A percentile compares a stretch with the other conserved stretches of the same genome.
phyloP scores from a whole-genome alignment of 2,329 filamentous ascomycete genomes.

The Colletotrichum lupini region DNA sequence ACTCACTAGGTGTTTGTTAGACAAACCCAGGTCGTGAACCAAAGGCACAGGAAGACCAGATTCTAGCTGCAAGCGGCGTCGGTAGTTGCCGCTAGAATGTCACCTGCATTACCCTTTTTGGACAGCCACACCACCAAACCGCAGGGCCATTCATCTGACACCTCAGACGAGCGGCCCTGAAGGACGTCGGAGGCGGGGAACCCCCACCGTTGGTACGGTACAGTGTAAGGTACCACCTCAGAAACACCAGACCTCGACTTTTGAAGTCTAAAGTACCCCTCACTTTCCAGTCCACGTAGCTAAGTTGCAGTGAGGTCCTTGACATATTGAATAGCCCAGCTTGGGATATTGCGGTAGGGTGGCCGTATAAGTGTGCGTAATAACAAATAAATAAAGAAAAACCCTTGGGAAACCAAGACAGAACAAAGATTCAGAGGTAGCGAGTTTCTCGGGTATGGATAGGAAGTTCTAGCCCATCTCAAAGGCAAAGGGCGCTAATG shows the following conservation, averaged over 20 bases:
- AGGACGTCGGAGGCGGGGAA: neutral
- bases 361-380: neutral
- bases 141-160: neutral
- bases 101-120: neutral
- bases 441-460: neutral
- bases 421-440: neutral
- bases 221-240: neutral
- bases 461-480: neutral
- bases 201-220: neutral
- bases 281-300: neutral
- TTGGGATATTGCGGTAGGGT: neutral
- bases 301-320: neutral
- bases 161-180: neutral
- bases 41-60: too few relatives aligned
- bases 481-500: conserved; percentile 18
- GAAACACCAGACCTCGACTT: neutral
- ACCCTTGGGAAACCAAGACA: neutral
- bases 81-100: neutral
- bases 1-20: too few relatives aligned
- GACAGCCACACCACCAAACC: neutral
- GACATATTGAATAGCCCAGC: neutral
- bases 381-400: neutral
- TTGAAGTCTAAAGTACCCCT: neutral
- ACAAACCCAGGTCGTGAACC: too few relatives aligned
- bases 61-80: neutral